A percentile compares a stretch with the other conserved stretches of the same genome.
Conservation (phyloP, 345 rosid species). For the Rhizophora mangle region DNA sequence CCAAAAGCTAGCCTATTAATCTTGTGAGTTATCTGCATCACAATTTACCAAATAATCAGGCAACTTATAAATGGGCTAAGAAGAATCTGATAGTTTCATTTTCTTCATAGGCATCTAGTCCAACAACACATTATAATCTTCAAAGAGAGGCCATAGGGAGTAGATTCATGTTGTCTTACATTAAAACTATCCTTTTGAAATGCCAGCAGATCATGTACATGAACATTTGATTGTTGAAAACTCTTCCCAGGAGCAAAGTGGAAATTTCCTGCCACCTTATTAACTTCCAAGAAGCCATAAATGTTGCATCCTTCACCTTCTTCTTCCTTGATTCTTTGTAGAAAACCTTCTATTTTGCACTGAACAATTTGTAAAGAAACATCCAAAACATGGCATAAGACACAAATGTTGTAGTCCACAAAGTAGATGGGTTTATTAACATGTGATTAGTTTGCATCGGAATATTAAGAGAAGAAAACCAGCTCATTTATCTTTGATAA, state of each 20-base stretch:
- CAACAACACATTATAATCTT: not conserved
- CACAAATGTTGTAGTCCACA: too few species aligned
- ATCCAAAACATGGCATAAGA: not conserved
- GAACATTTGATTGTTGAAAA: slow-evolving; percentile 85
- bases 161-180: slow-evolving; percentile 38
- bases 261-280: slow-evolving; percentile 94
- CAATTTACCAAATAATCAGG: slow-evolving; percentile 7
- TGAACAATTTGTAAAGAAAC: slow-evolving; percentile 29
- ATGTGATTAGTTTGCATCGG: too few species aligned
- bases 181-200: slow-evolving; percentile 85
- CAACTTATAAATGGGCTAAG: not conserved
- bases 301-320: slow-evolving; percentile 96
- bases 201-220: slow-evolving; percentile 78
- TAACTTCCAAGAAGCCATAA: slow-evolving; percentile 88
- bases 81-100: not conserved
- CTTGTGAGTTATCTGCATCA: slow-evolving; percentile 75
- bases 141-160: not conserved
- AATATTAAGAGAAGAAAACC: too few species aligned
- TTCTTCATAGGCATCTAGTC: not conserved
- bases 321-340: slow-evolving; percentile 84
- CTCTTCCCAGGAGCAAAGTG: slow-evolving; percentile 99
- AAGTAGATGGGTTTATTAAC: too few species aligned
- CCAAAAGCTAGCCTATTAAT: slow-evolving; percentile 82
- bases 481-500: too few species aligned
- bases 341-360: slow-evolving; percentile 95